Evolutionary conservation across 805 yeast species (phyloP).

Genomic region (Ogataea pini): DNA sequence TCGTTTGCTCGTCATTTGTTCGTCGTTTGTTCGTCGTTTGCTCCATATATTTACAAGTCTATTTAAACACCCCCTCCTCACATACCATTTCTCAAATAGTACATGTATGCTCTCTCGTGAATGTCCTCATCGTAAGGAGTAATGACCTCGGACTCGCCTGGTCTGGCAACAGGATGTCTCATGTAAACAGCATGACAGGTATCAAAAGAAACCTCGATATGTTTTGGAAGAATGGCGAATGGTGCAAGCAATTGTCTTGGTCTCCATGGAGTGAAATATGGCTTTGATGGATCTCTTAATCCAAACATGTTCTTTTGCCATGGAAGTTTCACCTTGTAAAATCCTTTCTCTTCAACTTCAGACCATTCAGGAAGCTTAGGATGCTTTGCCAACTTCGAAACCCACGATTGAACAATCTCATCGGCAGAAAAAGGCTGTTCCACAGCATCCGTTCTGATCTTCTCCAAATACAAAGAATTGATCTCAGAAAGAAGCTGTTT

Average conservation of each 20-base stretch:
- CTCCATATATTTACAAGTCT: slow-evolving; percentile 15
- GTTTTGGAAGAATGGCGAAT: slow-evolving; percentile 88
- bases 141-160: slow-evolving; percentile 94
- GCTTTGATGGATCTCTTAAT: slow-evolving; percentile 69
- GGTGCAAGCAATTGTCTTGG: slow-evolving; percentile 94
- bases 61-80: slow-evolving; percentile 13
- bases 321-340: slow-evolving; percentile 58
- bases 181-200: slow-evolving; percentile 97
- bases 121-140: slow-evolving; percentile 80
- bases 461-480: slow-evolving; percentile 34
- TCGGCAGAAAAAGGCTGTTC: slow-evolving; percentile 30
- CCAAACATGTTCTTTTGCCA: slow-evolving; percentile 85
- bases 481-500: slow-evolving; percentile 37
- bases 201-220: slow-evolving; percentile 83
- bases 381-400: slow-evolving; percentile 44
- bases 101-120: slow-evolving; percentile 95
- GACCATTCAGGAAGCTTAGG: slow-evolving; percentile 38
- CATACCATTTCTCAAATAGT: slow-evolving; percentile 75
- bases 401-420: slow-evolving; percentile 45
- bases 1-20: too few relatives aligned
- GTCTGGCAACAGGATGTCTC: slow-evolving; percentile 96
- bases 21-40: neutral
- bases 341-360: slow-evolving; percentile 36
- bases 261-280: slow-evolving; percentile 95
- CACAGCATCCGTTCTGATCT: slow-evolving; percentile 31